Evolutionary conservation across 176 grass and related monocot species (phyloP).

Genomic region (Musa itinerans): DNA sequence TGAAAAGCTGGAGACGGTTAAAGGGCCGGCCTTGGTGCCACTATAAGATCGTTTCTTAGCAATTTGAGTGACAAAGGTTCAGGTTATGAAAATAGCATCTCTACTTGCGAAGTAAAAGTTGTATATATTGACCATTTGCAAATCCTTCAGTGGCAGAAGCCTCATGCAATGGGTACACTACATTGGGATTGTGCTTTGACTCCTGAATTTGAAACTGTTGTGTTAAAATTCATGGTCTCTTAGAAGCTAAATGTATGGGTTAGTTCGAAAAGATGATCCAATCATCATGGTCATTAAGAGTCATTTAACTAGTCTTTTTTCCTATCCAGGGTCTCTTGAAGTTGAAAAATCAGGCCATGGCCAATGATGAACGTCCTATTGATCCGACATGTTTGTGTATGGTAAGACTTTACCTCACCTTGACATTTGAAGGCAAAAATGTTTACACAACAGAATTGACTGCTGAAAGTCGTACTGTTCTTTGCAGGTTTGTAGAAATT

Average conservation of each 20-base stretch:
- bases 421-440: conserved; percentile 6
- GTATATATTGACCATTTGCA: too few species aligned
- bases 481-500: conserved; percentile 85
- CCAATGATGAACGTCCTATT: conserved; percentile 81
- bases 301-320: not conserved
- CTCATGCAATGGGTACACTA: too few species aligned
- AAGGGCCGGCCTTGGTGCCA: too few species aligned
- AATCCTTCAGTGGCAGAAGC: too few species aligned
- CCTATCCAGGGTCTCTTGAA: conserved; percentile 70
- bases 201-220: not conserved
- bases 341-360: conserved; percentile 87
- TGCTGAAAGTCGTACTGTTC: conserved; percentile 16
- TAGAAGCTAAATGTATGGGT: not conserved
- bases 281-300: conserved; percentile 1
- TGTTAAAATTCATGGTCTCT: not conserved
- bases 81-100: too few species aligned
- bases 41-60: too few species aligned
- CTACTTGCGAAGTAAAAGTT: too few species aligned
- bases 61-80: too few species aligned
- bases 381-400: conserved; percentile 84
- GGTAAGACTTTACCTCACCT: conserved; percentile 40
- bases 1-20: too few species aligned
- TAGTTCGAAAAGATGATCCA: not conserved
- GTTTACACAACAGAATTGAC: not conserved
- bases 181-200: too few species aligned